Percentiles rank a stretch among this genome's conserved stretches.
phyloP scores from a whole-genome alignment of 257 asterid genomes.

The Gardenia jasminoides region DNA sequence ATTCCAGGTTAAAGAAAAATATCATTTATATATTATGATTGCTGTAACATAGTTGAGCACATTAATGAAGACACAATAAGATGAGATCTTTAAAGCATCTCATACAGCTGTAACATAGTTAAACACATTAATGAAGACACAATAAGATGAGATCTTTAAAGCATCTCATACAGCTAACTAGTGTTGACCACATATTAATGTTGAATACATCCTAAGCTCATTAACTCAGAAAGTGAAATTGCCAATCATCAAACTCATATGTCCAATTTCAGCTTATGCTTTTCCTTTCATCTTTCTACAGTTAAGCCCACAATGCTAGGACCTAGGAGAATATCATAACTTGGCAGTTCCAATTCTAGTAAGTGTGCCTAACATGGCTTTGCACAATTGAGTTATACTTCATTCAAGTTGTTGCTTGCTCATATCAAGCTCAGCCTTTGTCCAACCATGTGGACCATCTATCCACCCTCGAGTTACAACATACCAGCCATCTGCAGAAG shows the following conservation, averaged over 20 bases:
- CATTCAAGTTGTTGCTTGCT: not conserved
- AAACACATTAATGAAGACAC: not conserved
- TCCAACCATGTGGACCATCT: not conserved
- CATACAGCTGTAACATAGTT: not conserved
- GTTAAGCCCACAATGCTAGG: not conserved
- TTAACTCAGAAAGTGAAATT: not conserved
- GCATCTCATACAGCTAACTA: not conserved
- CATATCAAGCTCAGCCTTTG: not conserved
- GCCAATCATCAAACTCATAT: not conserved
- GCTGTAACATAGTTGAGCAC: not conserved
- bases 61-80: not conserved
- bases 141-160: not conserved
- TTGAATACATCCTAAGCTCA: not conserved
- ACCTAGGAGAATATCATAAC: not conserved
- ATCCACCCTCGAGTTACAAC: not conserved
- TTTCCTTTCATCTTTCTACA: not conserved
- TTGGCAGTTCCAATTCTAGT: not conserved
- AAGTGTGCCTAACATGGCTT: not conserved
- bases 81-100: not conserved
- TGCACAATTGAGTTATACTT: not conserved
- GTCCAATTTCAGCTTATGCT: not conserved
- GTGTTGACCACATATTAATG: not conserved
- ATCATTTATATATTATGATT: not conserved
- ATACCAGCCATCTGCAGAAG: not conserved
- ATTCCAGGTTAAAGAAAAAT: conserved; percentile 12